Evolutionary conservation across 192 early-diverging fungal species (phyloP).

Genomic region (Rhizophagus prolifer): DNA sequence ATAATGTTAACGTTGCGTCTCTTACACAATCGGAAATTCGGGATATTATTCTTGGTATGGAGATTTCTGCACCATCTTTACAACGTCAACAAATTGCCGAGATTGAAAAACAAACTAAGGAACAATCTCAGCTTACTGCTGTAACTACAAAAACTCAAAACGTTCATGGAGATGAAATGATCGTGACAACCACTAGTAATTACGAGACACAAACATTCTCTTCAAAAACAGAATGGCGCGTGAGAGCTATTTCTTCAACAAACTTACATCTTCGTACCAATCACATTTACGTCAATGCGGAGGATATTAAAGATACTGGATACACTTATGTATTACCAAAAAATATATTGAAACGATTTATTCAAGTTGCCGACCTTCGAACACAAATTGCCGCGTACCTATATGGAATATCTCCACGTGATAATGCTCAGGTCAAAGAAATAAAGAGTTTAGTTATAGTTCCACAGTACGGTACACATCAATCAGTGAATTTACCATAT

Average conservation of each 20-base stretch:
- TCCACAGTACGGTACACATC: conserved; percentile 98
- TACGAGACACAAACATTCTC: conserved; percentile 96
- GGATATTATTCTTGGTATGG: conserved; percentile 99
- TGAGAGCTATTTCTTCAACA: conserved; percentile 95
- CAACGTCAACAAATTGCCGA: conserved; percentile 98
- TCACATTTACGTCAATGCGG: conserved; percentile 94
- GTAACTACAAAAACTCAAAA: conserved; percentile 96
- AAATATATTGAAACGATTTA: conserved; percentile 97
- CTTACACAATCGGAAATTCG: conserved; percentile 96
- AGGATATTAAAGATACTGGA: conserved; percentile 93
- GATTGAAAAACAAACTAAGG: conserved; percentile 93
- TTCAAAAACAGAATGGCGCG: conserved; percentile 99
- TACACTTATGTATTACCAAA: conserved; percentile 97
- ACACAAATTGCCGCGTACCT: conserved; percentile 96
- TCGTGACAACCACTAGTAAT: conserved; percentile 95
- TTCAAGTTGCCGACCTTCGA: conserved; percentile 89
- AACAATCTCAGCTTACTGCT: conserved; percentile 91
- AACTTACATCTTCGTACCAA: conserved; percentile 94
- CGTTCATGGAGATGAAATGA: conserved; percentile 96
- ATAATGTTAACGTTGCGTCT: conserved; percentile 97
- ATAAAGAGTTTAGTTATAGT: conserved; percentile 90
- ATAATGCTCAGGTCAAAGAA: conserved; percentile 94
- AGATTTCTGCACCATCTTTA: conserved; percentile 94
- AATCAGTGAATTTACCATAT: conserved; percentile 89
- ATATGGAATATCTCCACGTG: conserved; percentile 88